Evolutionary conservation across 1,284 basidiomycete species (phyloP), one percentile per base, ranked within the genome.

Genomic region (Tilletia caries): DNA sequence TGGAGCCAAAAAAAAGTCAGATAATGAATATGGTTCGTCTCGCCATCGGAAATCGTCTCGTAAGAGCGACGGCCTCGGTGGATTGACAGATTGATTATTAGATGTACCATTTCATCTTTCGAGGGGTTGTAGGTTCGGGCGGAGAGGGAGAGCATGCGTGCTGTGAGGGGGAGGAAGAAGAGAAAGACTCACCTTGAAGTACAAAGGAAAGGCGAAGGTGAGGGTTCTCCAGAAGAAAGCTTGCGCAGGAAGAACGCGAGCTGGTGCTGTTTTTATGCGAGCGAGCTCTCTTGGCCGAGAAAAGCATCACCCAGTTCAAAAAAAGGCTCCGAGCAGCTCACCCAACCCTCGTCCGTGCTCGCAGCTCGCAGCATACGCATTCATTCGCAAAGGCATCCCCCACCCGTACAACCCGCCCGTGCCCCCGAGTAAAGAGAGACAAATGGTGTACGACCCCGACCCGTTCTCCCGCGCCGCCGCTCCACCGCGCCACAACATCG

Each of bases 11-110:
- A 27, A 27, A 25, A 60, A 32, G n/a, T 18, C 54, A 60, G 27
- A n/a, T n/a, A n/a, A n/a, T n/a, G n/a, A n/a, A n/a, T n/a, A n/a
- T 60, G 15, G 6, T 18, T 60, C 29, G 54, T 60, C 27, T 60
- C 54, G 25, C 29, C 54, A 60, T 18, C 10, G 54, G 25, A 25
- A 52, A 25, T 32, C 27, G 25, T 8, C n/a, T n/a, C 18, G 48
- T 20, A 50, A n/a, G 20, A 25, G n/a, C 23, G 25, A 18, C 54
- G n/a, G n/a, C 25, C 54, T 60, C 54, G 54, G 54, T 60, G 54
- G 54, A 60, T 60, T 60, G 54, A 60, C 54, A 60, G 54, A 60
- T 60, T 41, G 37, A 50, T 50, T n/a, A 50, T 50, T 50, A 8
- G 10, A 27, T 5, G 20, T 60, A 29, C 23, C 12, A 29, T 23